phyloP scores from a whole-genome alignment of 2,329 filamentous ascomycete genomes.

The Atkinsonella texensis region DNA sequence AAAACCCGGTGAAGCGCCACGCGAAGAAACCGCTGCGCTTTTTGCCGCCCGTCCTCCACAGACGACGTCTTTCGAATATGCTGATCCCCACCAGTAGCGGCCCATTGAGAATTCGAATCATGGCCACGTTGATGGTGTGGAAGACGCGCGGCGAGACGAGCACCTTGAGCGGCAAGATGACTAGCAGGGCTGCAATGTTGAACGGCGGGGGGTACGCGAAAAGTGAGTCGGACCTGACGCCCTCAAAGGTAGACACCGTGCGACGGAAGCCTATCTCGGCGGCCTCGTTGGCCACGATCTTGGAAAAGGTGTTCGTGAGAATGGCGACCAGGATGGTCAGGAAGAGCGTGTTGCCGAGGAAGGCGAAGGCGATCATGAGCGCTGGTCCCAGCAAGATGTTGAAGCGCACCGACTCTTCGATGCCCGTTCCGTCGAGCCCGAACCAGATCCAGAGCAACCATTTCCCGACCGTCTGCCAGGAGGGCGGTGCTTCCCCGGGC shows the following conservation, averaged over 20 bases:
- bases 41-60: slow-evolving; percentile 21
- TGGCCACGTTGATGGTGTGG: slow-evolving; percentile 58
- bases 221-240: slow-evolving; percentile 60
- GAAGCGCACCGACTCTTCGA: slow-evolving; percentile 42
- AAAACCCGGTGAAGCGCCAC: slow-evolving; percentile 34
- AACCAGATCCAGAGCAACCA: slow-evolving; percentile 79
- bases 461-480: slow-evolving; percentile 49
- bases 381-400: slow-evolving; percentile 55
- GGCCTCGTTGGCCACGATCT: slow-evolving; percentile 55
- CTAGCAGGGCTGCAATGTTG: slow-evolving; percentile 52
- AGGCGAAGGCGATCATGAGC: slow-evolving; percentile 61
- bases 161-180: slow-evolving; percentile 55
- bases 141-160: slow-evolving; percentile 51
- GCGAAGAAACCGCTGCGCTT: slow-evolving; percentile 8
- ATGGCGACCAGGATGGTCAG: slow-evolving; percentile 64
- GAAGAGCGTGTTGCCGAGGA: slow-evolving; percentile 64
- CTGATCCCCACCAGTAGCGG: slow-evolving; percentile 50
- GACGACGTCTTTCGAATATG: slow-evolving; percentile 46
- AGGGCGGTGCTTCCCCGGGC: slow-evolving; percentile 13
- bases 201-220: slow-evolving; percentile 60
- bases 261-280: slow-evolving; percentile 62
- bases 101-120: slow-evolving; percentile 50
- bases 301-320: slow-evolving; percentile 59
- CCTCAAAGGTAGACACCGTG: slow-evolving; percentile 61
- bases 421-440: slow-evolving; percentile 52